phyloP scores from a whole-genome alignment of 192 early-diverging fungal species.

The Linnemannia schmuckeri region DNA sequence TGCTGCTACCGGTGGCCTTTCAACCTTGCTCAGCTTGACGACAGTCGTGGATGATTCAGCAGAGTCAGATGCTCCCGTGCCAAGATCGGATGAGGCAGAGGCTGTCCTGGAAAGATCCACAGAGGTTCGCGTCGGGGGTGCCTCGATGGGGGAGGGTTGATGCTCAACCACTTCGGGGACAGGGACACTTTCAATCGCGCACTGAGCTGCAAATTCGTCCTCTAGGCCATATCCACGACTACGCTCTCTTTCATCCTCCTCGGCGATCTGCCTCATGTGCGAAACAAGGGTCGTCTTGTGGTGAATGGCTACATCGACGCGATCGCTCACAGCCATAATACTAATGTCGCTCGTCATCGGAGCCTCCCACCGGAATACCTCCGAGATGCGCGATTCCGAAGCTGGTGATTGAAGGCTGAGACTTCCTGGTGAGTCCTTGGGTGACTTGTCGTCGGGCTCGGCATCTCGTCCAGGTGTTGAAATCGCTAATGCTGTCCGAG shows the following conservation, averaged over 20 bases:
- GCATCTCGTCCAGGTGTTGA: constrained; percentile 61
- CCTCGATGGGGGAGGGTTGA: constrained; percentile 34
- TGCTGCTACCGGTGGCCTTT: constrained; percentile 9
- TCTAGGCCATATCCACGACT: constrained; percentile 48
- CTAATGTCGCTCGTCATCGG: constrained; percentile 42
- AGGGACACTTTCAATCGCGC: constrained; percentile 10
- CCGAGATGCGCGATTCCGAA: constrained; percentile 65
- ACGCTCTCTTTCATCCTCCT: constrained; percentile 46
- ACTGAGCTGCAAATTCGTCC: constrained; percentile 27
- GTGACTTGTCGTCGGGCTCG: constrained; percentile 34
- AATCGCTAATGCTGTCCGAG: constrained; percentile 62
- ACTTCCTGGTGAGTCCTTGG: constrained; percentile 15
- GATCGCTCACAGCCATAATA: constrained; percentile 32
- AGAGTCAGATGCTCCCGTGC: constrained; percentile 44
- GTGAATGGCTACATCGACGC: constrained; percentile 45
- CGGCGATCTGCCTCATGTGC: constrained; percentile 42
- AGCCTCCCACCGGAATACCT: constrained; percentile 64
- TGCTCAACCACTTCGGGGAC: constrained; percentile 45
- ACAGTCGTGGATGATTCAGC: constrained; percentile 46
- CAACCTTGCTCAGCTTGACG: constrained; percentile 26
- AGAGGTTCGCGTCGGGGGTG: constrained; percentile 1
- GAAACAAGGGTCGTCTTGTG: constrained; percentile 46
- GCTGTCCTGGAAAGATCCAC: constrained; percentile 41
- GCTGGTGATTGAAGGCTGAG: constrained; percentile 59
- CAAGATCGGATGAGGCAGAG: constrained; percentile 36